Evolutionary conservation across 164 flowering plant species (phyloP), one percentile per base, ranked within the genome.

Genomic region (Nymphaea thermarum): DNA sequence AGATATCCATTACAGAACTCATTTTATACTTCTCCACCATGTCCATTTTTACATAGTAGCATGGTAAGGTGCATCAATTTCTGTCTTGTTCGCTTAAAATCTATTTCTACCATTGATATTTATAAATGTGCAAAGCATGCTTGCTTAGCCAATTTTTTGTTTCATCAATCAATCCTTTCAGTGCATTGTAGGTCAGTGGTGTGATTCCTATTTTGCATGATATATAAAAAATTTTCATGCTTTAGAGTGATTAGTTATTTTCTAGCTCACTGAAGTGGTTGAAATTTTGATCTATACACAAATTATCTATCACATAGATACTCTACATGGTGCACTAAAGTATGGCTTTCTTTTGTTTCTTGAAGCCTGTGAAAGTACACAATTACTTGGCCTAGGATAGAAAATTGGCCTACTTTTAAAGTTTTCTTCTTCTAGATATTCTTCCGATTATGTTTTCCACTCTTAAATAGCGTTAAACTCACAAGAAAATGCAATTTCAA

Each of bases 401-500:
- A 5, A 51, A 25, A 25, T 25, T 2, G 16, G 16, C 16, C 60
- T 8, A 8, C 10, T 62, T 17, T 62, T 0, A 6, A 17, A 11
- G 12, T 41, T 17, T 25, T 4, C 41, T 62, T 11, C 4, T 41
- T 62, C 42, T 12, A 62, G 12, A 17, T 10, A 2, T 62, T 41
- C 7, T 17, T 62, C 64, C 7, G 4, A 8, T 17, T 11, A 41
- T 62, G 60, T 12, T 42, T 75, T 63, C 43, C 70, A 68, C 70
- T 14, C 16, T 74, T 70, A 91, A 97, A 90, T 94, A 65, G 91
- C 91, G 99, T 75, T 94, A 82, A 94, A 94, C 78, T 87, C 96
- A 36, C 86, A 86, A 71, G 99, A 88, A 69, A 94, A 82, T 73
- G 76, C 89, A 68, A 73, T 79, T 67, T 91, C 98, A 43, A 87